Conservation (phyloP, 73 alveolate genomes). For the Paraurostyla sp. region DNA sequence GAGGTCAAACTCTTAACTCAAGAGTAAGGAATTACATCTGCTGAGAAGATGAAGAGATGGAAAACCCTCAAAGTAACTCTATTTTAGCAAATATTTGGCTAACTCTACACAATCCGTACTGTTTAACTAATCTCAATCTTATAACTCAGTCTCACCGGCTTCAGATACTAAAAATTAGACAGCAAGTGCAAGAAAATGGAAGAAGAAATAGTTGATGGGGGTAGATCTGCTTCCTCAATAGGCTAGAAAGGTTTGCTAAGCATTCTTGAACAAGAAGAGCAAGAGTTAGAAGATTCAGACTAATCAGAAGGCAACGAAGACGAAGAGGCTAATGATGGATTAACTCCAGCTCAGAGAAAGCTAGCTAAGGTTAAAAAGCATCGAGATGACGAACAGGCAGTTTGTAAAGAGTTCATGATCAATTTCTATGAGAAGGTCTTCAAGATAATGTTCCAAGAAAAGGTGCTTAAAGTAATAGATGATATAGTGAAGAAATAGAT, state of each 20-base stretch:
- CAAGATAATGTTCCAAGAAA: neutral
- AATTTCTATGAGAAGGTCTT: neutral
- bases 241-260: neutral
- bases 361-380: neutral
- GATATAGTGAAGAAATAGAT: neutral
- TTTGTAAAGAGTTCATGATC: neutral
- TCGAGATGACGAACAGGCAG: neutral
- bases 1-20: neutral
- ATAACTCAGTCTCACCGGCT: constrained; percentile 5
- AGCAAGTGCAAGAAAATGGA: constrained; percentile 6
- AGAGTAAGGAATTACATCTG: neutral
- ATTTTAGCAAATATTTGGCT: neutral
- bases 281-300: neutral
- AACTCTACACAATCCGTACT: neutral
- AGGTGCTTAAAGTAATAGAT: neutral
- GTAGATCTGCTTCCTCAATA: too few relatives aligned
- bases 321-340: neutral
- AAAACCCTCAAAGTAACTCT: neutral
- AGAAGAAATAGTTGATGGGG: too few relatives aligned
- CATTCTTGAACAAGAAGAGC: neutral
- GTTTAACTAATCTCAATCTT: neutral
- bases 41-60: neutral
- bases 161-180: too few relatives aligned
- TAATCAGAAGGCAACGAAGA: neutral
- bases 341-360: neutral